These are phyloP conservation scores for Helotiales sp. DNA, from an alignment of 2,329 filamentous ascomycete species.

Conservation along the genomic window DNA sequence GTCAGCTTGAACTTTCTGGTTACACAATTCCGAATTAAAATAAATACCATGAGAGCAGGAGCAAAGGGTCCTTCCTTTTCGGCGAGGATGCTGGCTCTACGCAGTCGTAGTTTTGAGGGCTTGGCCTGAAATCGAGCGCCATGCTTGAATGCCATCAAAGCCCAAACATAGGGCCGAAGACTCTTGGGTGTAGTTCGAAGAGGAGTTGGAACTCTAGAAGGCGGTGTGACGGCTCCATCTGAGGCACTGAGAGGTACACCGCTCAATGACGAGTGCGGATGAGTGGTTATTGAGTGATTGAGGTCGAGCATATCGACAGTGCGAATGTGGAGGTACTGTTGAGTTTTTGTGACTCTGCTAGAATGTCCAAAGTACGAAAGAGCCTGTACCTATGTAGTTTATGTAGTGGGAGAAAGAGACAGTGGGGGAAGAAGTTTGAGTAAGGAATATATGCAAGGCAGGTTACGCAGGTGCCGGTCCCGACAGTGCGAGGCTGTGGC, in stretches of 20 bases:
- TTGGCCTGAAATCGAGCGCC: conserved; percentile 28
- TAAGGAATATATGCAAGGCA: not conserved
- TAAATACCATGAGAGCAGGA: conserved; percentile 30
- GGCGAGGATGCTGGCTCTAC: conserved; percentile 28
- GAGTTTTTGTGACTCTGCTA: not conserved
- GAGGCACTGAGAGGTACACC: conserved; percentile 1
- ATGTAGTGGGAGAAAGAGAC: not conserved
- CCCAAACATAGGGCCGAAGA: conserved; percentile 32
- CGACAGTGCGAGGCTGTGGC: conserved; percentile 11
- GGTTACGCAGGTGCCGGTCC: conserved; percentile 17
- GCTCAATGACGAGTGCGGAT: conserved; percentile 4
- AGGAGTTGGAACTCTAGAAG: conserved; percentile 27
- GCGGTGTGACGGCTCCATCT: conserved; percentile 23
- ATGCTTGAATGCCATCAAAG: conserved; percentile 34
- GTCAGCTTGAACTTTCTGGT: not conserved
- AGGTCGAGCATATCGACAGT: not conserved
- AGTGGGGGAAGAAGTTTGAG: not conserved
- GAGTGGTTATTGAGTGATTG: not conserved
- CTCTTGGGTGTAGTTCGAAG: conserved; percentile 28
- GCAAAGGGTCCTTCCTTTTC: conserved; percentile 33
- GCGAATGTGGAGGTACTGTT: not conserved
- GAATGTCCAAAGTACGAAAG: not conserved
- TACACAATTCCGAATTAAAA: not conserved
- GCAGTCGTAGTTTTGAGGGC: conserved; percentile 25
- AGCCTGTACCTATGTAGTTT: not conserved